Evolutionary conservation across 768 basidiomycete species (phyloP).

Genomic region (Termitomyces sp.): DNA sequence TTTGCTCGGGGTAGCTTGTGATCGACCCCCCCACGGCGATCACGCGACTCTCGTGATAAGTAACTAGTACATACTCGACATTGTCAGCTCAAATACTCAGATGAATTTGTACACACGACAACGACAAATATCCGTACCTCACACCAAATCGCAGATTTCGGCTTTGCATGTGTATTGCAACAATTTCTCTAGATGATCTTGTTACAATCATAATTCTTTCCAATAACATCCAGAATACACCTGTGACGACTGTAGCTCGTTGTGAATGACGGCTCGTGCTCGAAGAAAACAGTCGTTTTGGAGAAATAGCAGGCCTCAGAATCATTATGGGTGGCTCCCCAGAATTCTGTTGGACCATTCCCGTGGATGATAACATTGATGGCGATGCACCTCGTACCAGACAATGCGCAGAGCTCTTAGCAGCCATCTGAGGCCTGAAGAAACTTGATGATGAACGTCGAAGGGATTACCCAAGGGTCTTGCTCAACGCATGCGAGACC

Average conservation of each 20-base stretch:
- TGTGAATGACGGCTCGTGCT: background rate
- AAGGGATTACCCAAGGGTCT: background rate
- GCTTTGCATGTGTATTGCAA: background rate
- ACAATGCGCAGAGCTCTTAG: constrained; percentile 16
- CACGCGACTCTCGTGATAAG: too few relatives aligned
- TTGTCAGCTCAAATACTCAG: too few relatives aligned
- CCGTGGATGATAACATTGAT: constrained; percentile 11
- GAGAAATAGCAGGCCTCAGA: background rate
- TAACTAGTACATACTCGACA: too few relatives aligned
- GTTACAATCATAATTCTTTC: too few relatives aligned
- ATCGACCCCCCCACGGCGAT: too few relatives aligned
- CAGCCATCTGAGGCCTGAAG: constrained; percentile 7
- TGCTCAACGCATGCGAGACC: background rate
- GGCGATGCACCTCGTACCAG: constrained; percentile 8
- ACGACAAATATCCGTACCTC: background rate
- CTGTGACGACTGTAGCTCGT: background rate
- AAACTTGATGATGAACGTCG: background rate
- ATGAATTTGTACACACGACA: background rate
- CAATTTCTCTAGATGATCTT: background rate
- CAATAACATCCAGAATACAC: background rate
- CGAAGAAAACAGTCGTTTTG: background rate
- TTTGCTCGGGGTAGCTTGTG: too few relatives aligned
- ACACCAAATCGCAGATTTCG: background rate
- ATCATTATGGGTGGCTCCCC: background rate
- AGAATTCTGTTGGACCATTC: constrained; percentile 9